These are phyloP conservation scores for Phialophora expanda DNA, from an alignment of 2,329 filamentous ascomycete genomes.

Conservation along the genomic window DNA sequence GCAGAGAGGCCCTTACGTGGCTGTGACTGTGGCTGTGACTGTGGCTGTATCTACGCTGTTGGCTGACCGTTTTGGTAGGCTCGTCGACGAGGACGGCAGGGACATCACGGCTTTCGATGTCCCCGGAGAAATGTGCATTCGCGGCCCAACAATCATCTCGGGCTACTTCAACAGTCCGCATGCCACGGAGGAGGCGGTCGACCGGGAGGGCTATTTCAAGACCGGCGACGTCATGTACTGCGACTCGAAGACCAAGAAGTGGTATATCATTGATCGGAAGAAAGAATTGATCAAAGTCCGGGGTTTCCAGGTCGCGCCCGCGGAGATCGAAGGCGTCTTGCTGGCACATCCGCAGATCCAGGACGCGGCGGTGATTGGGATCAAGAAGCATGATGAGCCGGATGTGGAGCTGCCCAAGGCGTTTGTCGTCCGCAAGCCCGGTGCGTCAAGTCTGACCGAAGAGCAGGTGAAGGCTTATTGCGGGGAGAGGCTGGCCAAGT, in stretches of 20 bases:
- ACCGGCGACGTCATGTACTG: slow-evolving; percentile 66
- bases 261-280: slow-evolving; percentile 66
- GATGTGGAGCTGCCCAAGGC: slow-evolving; percentile 44
- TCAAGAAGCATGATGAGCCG: slow-evolving; percentile 45
- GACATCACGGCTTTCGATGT: slow-evolving; percentile 60
- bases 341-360: slow-evolving; percentile 51
- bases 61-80: slow-evolving; percentile 19
- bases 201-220: slow-evolving; percentile 60
- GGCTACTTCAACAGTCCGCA: slow-evolving; percentile 48
- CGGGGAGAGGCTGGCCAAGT: slow-evolving; percentile 57
- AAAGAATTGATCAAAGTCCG: slow-evolving; percentile 39
- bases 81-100: slow-evolving; percentile 62
- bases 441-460: slow-evolving; percentile 45
- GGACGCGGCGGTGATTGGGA: slow-evolving; percentile 56
- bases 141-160: slow-evolving; percentile 46
- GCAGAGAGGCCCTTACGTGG: background rate
- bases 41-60: background rate
- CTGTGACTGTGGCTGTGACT: background rate
- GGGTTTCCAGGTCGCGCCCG: slow-evolving; percentile 55
- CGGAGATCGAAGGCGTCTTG: slow-evolving; percentile 54
- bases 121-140: slow-evolving; percentile 55
- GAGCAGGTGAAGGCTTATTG: slow-evolving; percentile 50
- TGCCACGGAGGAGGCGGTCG: slow-evolving; percentile 43
- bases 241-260: slow-evolving; percentile 66
- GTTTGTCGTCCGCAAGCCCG: slow-evolving; percentile 54